These are phyloP conservation scores for Staphylotrichum longicolle DNA, from an alignment of 495 filamentous ascomycete genomes.

Conservation along the genomic window DNA sequence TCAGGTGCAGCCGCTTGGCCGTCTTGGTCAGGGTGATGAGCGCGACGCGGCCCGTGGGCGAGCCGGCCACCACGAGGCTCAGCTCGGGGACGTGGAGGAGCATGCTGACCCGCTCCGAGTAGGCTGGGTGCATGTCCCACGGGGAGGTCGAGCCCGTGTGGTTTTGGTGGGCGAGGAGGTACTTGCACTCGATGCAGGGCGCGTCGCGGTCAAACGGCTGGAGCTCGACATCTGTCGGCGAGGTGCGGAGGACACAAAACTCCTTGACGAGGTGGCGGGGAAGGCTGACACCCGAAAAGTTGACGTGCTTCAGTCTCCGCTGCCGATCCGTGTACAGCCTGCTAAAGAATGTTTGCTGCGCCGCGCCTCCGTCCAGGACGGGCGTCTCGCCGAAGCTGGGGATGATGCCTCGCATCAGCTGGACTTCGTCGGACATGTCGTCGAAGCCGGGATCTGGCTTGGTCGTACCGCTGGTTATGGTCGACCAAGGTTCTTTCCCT, in stretches of 20 bases:
- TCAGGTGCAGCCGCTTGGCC: constrained; percentile 40
- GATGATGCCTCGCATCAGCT: constrained; percentile 26
- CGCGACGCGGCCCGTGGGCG: constrained; percentile 70
- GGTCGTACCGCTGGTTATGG: not conserved
- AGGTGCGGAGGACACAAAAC: constrained; percentile 55
- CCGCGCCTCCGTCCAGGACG: not conserved
- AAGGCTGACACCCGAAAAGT: constrained; percentile 16
- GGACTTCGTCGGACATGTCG: constrained; percentile 22
- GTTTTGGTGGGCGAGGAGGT: constrained; percentile 47
- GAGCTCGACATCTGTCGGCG: constrained; percentile 57
- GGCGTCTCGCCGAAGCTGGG: constrained; percentile 29
- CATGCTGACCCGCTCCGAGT: constrained; percentile 73
- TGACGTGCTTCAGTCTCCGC: constrained; percentile 3
- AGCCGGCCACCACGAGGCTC: constrained; percentile 69
- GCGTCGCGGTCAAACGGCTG: constrained; percentile 44
- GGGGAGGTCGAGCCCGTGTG: constrained; percentile 44
- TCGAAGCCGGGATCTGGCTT: not conserved
- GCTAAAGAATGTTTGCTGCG: not conserved
- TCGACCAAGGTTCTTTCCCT: not conserved
- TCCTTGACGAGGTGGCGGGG: constrained; percentile 20
- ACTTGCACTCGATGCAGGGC: constrained; percentile 41
- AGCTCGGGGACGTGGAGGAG: constrained; percentile 72
- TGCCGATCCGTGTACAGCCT: not conserved
- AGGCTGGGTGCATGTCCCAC: constrained; percentile 38
- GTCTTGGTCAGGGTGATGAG: constrained; percentile 66